Conservation (phyloP, 129 eudicot genomes). For the Centaurea solstitialis region DNA sequence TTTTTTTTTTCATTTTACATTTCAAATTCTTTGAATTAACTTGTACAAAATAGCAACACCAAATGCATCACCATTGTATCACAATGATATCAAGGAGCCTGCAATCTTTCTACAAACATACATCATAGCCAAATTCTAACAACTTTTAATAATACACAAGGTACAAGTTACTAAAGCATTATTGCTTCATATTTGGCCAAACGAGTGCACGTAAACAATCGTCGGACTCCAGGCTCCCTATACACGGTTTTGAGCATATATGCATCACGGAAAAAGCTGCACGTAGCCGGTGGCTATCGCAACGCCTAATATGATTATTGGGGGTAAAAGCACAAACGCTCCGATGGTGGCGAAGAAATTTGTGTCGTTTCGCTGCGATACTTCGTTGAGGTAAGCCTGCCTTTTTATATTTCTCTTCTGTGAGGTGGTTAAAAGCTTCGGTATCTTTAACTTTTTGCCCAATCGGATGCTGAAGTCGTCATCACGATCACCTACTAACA, state of each 20-base stretch:
- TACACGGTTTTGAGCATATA: constrained; percentile 12
- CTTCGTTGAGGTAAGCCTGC: constrained; percentile 80
- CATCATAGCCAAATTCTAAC: background rate
- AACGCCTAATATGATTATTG: constrained; percentile 69
- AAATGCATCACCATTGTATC: background rate
- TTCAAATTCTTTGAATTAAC: background rate
- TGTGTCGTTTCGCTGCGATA: constrained; percentile 80
- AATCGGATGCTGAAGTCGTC: constrained; percentile 78
- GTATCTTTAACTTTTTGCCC: constrained; percentile 75
- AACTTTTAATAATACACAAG: constrained; percentile 6
- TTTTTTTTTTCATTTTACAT: no score
- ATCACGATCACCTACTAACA: constrained; percentile 69
- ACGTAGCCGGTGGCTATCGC: constrained; percentile 90
- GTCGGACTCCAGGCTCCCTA: background rate
- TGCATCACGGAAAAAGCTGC: constrained; percentile 79
- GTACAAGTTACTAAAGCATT: constrained; percentile 2
- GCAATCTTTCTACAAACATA: background rate
- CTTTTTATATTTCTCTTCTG: constrained; percentile 91
- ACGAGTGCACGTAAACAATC: background rate
- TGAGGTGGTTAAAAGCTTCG: constrained; percentile 78
- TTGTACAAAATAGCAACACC: background rate
- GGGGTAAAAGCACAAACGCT: constrained; percentile 89
- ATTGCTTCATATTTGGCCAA: background rate
- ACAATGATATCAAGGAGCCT: background rate
- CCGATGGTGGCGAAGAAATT: constrained; percentile 85